A percentile compares a stretch with the other conserved stretches of the same genome.
Conservation (phyloP, 805 yeast genomes). For the Wickerhamomyces sydowiorum region DNA sequence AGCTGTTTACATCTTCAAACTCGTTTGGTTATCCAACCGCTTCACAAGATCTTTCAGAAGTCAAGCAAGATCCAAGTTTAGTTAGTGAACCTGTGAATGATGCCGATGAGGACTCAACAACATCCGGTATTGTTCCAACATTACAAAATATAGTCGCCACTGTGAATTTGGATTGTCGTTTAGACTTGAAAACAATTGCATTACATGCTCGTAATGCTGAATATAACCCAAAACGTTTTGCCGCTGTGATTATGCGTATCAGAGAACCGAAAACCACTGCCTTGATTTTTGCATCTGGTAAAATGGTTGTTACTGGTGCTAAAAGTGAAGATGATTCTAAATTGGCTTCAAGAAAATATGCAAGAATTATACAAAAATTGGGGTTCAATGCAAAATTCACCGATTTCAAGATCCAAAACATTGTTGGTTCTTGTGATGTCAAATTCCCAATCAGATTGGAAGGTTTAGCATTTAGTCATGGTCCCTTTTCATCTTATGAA, state of each 20-base stretch:
- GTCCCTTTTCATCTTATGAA: slow-evolving; percentile 97
- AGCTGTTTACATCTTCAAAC: slow-evolving; percentile 21
- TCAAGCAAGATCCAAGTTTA: slow-evolving; percentile 10
- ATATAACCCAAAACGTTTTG: slow-evolving; percentile 97
- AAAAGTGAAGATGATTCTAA: slow-evolving; percentile 98
- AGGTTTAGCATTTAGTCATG: slow-evolving; percentile 97
- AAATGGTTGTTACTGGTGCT: slow-evolving; percentile 99
- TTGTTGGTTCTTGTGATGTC: slow-evolving; percentile 98
- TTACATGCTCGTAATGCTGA: slow-evolving; percentile 98
- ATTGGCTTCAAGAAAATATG: slow-evolving; percentile 94
- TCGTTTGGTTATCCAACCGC: slow-evolving; percentile 25
- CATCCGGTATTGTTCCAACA: slow-evolving; percentile 96
- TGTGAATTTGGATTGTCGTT: slow-evolving; percentile 90
- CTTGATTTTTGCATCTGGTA: slow-evolving; percentile 94
- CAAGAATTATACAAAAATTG: slow-evolving; percentile 94
- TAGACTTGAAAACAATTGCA: slow-evolving; percentile 95
- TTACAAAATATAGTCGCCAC: slow-evolving; percentile 94
- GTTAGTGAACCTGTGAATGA: slow-evolving; percentile 5
- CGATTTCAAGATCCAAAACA: slow-evolving; percentile 96
- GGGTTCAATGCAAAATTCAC: slow-evolving; percentile 98
- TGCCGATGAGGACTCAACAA: slow-evolving; percentile 56
- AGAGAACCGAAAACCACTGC: slow-evolving; percentile 99
- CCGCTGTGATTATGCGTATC: slow-evolving; percentile 98
- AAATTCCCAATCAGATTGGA: slow-evolving; percentile 96
- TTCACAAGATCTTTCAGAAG: slow-evolving; percentile 19